Percentiles rank a stretch among this genome's conserved stretches.
Conservation (phyloP, 306 rosid species). For the Rubus parviflorus region DNA sequence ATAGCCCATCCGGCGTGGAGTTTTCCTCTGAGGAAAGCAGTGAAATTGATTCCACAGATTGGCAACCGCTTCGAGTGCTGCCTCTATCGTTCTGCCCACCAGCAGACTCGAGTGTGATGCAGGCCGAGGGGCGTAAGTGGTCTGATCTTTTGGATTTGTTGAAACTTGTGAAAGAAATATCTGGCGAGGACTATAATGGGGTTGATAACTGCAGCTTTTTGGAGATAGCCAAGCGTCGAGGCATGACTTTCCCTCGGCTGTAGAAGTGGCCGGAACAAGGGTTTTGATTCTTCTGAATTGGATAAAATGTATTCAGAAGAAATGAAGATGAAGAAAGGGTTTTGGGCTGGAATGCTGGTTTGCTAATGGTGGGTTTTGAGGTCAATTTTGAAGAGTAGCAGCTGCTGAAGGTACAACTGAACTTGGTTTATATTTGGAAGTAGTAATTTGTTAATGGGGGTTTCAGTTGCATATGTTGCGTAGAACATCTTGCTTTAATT, state of each 20-base stretch:
- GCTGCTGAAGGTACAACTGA: background rate
- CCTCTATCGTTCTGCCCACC: conserved; percentile 23
- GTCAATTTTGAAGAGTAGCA: background rate
- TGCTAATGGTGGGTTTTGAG: background rate
- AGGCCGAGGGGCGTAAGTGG: background rate
- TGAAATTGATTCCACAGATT: background rate
- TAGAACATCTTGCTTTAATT: background rate
- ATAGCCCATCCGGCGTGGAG: background rate
- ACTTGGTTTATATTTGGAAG: background rate
- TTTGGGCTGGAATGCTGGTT: background rate
- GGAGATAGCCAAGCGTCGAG: conserved; percentile 25
- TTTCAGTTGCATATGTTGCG: background rate
- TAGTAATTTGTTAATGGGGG: background rate
- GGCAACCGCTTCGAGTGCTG: background rate
- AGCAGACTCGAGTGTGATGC: background rate
- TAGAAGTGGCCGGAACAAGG: conserved; percentile 29
- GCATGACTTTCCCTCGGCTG: conserved; percentile 43
- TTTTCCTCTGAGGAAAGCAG: background rate
- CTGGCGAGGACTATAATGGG: background rate
- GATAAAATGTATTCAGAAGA: background rate
- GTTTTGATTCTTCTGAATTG: background rate
- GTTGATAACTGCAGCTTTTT: conserved; percentile 3
- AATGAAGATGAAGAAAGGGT: background rate
- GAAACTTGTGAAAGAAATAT: conserved; percentile 9
- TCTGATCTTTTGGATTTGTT: conserved; percentile 26